Evolutionary conservation across 192 early-diverging fungal species (phyloP), one percentile per base, ranked within the genome.

Genomic region (Backusella macrospora): DNA sequence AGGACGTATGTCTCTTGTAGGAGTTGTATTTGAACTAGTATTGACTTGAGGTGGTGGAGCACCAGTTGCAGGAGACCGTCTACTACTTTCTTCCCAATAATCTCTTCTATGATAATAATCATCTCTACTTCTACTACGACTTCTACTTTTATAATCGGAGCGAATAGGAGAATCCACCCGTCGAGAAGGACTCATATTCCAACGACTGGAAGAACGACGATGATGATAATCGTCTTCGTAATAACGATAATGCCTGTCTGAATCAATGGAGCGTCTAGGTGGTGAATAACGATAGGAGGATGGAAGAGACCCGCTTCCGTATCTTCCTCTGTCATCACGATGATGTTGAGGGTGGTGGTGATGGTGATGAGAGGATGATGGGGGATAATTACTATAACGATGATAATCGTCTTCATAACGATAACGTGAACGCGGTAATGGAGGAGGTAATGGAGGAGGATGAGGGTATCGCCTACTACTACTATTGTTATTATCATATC

Each of bases 121-220:
- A 5, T 66, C 65, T 66, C 65, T 66, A 40, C 65, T 73, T 7
- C 71, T 47, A 69, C 76, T 77, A 16, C 76, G 46, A 63, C 76
- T 77, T 8, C 76, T 65, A 26, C 71, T 72, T 6, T 26, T 23
- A n/a, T 55, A 74, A 66, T 52, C 63, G 0, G 73, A 34, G 29
- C 29, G 29, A 34, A 34, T 34, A 34, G 29, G 29, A 34, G 29
- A 55, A 13, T 68, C 65, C 10, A 44, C 65, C 4, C 47, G 39
- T 40, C 65, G 37, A 9, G 65, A 40, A 40, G 38, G 37, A 5
- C 65, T 66, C 6, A 6, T 52, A 21, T 21, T 52, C 65, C 65
- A 66, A 5, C 65, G 65, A 42, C 38, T 26, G 4, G 52, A 59
- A 59, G 52, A 23, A 23, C 52, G 52, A 26, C 52, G 52, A 26